phyloP scores from a whole-genome alignment of 495 filamentous ascomycete species.

The Penicillium lividum region DNA sequence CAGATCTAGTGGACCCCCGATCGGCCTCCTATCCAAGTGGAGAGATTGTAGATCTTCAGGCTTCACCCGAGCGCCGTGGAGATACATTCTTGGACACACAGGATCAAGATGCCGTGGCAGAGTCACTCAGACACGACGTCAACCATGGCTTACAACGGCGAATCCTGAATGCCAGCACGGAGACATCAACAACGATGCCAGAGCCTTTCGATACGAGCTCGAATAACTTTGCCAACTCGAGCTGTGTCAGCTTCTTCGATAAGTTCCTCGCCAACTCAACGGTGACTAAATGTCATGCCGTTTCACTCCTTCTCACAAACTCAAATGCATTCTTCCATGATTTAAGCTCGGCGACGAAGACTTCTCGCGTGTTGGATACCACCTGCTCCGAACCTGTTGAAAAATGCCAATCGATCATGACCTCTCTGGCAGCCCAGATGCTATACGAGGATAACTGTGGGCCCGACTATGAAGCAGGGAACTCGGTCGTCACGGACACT shows the following conservation, averaged over 20 bases:
- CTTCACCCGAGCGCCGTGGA: conserved; percentile 5
- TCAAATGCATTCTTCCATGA: conserved; percentile 77
- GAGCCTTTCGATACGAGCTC: conserved; percentile 71
- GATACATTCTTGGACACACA: neutral
- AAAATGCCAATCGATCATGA: conserved; percentile 61
- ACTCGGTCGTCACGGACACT: conserved; percentile 70
- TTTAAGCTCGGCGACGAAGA: conserved; percentile 60
- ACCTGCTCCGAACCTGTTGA: conserved; percentile 65
- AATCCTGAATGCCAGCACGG: conserved; percentile 29
- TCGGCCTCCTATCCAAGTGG: conserved; percentile 22
- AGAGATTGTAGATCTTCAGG: conserved; percentile 25
- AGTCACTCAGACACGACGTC: neutral
- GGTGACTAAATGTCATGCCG: conserved; percentile 68
- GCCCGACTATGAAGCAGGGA: conserved; percentile 62
- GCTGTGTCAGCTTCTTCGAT: conserved; percentile 69
- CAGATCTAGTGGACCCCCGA: conserved; percentile 13
- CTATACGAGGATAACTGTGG: conserved; percentile 63
- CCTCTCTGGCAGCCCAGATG: conserved; percentile 58
- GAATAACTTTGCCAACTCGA: conserved; percentile 63
- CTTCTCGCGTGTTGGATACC: conserved; percentile 69
- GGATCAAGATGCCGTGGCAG: neutral
- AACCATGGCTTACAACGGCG: conserved; percentile 5
- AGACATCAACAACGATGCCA: conserved; percentile 51
- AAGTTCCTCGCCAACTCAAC: conserved; percentile 61
- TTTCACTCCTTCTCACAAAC: conserved; percentile 73